These are phyloP conservation scores for Heliocybe sulcata DNA, from an alignment of 1,284 basidiomycete genomes.

Conservation along the genomic window DNA sequence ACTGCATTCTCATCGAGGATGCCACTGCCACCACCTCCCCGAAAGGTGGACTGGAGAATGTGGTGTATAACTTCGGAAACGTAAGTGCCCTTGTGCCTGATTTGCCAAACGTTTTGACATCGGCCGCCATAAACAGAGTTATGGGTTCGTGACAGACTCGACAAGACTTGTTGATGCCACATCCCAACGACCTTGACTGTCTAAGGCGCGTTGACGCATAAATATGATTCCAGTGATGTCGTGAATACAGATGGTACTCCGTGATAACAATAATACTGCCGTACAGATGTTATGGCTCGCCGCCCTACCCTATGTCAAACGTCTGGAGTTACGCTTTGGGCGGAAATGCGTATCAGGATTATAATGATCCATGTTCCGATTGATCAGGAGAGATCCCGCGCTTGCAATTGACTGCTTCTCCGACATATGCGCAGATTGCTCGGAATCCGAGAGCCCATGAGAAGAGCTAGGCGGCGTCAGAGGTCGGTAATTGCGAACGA, in stretches of 20 bases:
- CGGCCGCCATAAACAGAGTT: constrained; percentile 28
- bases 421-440: not conserved
- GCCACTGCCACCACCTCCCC: constrained; percentile 58
- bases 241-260: not conserved
- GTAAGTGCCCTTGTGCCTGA: constrained; percentile 26
- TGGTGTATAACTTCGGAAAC: constrained; percentile 47
- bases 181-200: not conserved
- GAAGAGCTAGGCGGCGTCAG: constrained; percentile 34
- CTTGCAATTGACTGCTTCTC: not conserved
- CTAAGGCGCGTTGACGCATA: not conserved
- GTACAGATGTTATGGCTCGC: no score
- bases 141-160: constrained; percentile 55
- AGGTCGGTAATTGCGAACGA: constrained; percentile 19
- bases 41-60: constrained; percentile 47
- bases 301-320: not conserved
- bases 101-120: not conserved
- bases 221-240: not conserved
- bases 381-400: not conserved
- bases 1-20: constrained; percentile 50
- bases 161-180: constrained; percentile 25
- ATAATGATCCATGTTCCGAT: not conserved
- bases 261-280: not conserved
- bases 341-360: not conserved
- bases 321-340: not conserved
- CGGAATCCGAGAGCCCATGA: constrained; percentile 8